Evolutionary conservation across 2,329 filamentous ascomycete species (phyloP), one percentile per base, ranked within the genome.

Genomic region (Aaosphaeria arxii): DNA sequence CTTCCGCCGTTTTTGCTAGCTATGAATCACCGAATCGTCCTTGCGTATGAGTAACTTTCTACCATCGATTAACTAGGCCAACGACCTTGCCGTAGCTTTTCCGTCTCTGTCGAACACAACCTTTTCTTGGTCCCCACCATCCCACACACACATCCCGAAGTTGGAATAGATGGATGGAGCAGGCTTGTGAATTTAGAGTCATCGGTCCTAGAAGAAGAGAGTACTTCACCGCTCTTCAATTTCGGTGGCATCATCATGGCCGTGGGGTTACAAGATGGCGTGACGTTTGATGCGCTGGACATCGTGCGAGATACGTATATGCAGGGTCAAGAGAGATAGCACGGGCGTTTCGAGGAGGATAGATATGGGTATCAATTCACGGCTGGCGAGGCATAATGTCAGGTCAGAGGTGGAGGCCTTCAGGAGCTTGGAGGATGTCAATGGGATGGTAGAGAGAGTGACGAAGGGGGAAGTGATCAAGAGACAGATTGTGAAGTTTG

Each of bases 321-420:
- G 36, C n/a, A 24, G 2, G 17, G 65, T 73, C 52, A 70, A 67
- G 55, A 64, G 64, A 6, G 67, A 71, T 32, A 70, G 64, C 53
- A 72, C 68, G 5, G 63, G 70, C 33, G 69, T 69, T 49, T 68
- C 71, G n/a, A 61, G 64, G 53, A 56, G 69, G 33, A 70, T 74
- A 61, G 54, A 59, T 42, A 70, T 71, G 54, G 71, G 70, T 5
- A 59, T 73, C 32, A 61, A 64, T 13, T 74, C 73, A 41, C 17
- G 17, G 17, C 70, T 66, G 11, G 66, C 61, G 38, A 64, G 67
- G 51, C 65, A 68, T 44, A 60, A 55, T 40, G 66, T 66, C 44
- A 57, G 54, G 45, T 69, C 69, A 0, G 63, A 64, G 6, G 63
- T 71, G 7, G 67, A 70, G 44, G 48, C 47, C 3, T 54, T 64